A percentile compares a stretch with the other conserved stretches of the same genome.
Evolutionary conservation across 768 basidiomycete genomes (phyloP).

Genomic region (Lactifluus piperatus): DNA sequence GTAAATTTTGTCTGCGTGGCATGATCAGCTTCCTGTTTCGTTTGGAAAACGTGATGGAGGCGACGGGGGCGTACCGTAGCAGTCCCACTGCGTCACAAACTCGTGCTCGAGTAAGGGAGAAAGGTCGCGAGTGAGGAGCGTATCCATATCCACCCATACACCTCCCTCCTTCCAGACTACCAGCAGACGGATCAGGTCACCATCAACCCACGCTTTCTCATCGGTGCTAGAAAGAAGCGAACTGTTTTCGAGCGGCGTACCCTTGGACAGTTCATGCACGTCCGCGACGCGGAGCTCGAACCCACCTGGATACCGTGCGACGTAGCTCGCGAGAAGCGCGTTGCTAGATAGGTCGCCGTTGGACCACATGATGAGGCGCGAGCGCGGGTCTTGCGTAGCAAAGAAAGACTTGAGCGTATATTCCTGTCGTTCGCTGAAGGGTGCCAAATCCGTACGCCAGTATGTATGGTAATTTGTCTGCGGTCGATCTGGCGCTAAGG

Average conservation of each 20-base stretch:
- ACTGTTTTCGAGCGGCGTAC: slow-evolving; percentile 70
- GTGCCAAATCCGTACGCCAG: slow-evolving; percentile 84
- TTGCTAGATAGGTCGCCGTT: slow-evolving; percentile 65
- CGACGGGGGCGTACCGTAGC: slow-evolving; percentile 60
- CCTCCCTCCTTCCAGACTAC: slow-evolving; percentile 88
- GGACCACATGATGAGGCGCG: slow-evolving; percentile 82
- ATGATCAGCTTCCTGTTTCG: background rate
- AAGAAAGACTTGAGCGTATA: slow-evolving; percentile 92
- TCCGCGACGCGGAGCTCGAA: slow-evolving; percentile 68
- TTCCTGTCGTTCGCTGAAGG: slow-evolving; percentile 77
- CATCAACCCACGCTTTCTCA: slow-evolving; percentile 86
- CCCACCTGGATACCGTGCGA: slow-evolving; percentile 53
- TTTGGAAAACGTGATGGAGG: background rate
- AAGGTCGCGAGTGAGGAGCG: slow-evolving; percentile 80
- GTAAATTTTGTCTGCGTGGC: slow-evolving; percentile 16
- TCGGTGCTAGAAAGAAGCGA: slow-evolving; percentile 53
- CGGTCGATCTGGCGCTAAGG: slow-evolving; percentile 26
- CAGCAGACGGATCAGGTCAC: slow-evolving; percentile 83
- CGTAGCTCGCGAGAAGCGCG: slow-evolving; percentile 50
- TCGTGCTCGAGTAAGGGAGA: slow-evolving; percentile 85
- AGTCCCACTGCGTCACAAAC: slow-evolving; percentile 98
- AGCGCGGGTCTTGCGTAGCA: slow-evolving; percentile 68
- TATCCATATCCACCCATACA: slow-evolving; percentile 98
- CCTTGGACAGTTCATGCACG: slow-evolving; percentile 53
- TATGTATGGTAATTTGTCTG: slow-evolving; percentile 81